Evolutionary conservation across 2,329 filamentous ascomycete genomes (phyloP).

Genomic region (Dothideomycetes sp.): DNA sequence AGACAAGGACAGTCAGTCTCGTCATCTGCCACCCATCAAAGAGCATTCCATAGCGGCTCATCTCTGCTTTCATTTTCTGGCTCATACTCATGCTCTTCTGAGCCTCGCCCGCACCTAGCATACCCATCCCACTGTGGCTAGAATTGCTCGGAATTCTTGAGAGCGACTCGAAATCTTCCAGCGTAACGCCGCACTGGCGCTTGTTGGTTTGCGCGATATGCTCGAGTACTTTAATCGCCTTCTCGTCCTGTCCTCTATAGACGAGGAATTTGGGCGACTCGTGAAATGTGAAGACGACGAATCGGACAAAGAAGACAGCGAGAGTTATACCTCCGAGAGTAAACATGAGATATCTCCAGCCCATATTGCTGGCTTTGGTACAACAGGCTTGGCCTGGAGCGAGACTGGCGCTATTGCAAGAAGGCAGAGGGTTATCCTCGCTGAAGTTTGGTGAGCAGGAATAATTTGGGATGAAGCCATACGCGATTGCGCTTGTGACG

Average conservation of each 20-base stretch:
- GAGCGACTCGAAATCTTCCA: constrained; percentile 25
- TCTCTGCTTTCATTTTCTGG: constrained; percentile 28
- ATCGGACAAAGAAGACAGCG: constrained; percentile 38
- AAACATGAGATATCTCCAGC: constrained; percentile 34
- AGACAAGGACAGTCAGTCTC: constrained; percentile 36
- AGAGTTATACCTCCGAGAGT: constrained; percentile 30
- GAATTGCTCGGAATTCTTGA: constrained; percentile 20
- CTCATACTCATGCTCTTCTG: constrained; percentile 19
- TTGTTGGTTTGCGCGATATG: constrained; percentile 33
- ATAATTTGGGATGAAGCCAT: constrained; percentile 41
- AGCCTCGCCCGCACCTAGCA: constrained; percentile 21
- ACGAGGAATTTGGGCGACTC: constrained; percentile 52
- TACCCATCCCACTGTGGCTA: constrained; percentile 14
- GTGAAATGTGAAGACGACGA: constrained; percentile 43
- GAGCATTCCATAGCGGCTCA: constrained; percentile 32
- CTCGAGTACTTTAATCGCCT: constrained; percentile 36
- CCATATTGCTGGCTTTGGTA: constrained; percentile 27
- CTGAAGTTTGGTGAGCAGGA: constrained; percentile 41
- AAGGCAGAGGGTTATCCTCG: constrained; percentile 30
- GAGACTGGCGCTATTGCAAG: constrained; percentile 27
- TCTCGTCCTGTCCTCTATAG: constrained; percentile 39
- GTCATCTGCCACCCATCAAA: constrained; percentile 32
- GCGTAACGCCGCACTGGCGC: constrained; percentile 21
- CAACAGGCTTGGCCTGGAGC: constrained; percentile 24
- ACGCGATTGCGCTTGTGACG: constrained; percentile 39